Evolutionary conservation across 1,139 yeast genomes (phyloP).

Genomic region (Blastobotrys niveus): DNA sequence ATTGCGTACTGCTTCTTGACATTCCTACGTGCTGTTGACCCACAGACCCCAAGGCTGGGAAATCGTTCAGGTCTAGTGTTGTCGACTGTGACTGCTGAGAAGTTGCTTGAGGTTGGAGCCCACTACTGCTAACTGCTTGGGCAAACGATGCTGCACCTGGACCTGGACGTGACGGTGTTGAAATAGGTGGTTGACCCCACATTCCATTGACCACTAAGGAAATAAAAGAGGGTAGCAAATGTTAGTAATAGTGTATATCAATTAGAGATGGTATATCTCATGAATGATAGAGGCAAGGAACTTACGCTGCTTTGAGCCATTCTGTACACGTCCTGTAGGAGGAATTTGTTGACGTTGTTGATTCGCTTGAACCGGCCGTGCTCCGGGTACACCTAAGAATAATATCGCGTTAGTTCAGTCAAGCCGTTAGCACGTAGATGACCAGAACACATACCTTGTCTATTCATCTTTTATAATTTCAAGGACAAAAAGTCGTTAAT

Average conservation of each 20-base stretch:
- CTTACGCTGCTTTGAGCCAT: slow-evolving; percentile 4
- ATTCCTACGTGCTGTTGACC: neutral
- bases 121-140: slow-evolving; percentile 19
- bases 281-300: too few relatives aligned
- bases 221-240: neutral
- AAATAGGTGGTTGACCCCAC: slow-evolving; percentile 14
- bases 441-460: slow-evolving; percentile 2
- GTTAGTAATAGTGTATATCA: too few relatives aligned
- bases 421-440: neutral
- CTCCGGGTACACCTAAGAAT: slow-evolving; percentile 3
- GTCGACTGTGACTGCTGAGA: slow-evolving; percentile 15
- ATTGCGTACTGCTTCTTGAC: slow-evolving; percentile 6
- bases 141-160: slow-evolving; percentile 18
- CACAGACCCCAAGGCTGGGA: slow-evolving; percentile 27
- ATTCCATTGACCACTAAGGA: slow-evolving; percentile 14
- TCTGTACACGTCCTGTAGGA: neutral
- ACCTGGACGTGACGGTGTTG: slow-evolving; percentile 13
- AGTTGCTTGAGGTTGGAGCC: neutral
- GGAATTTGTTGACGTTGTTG: neutral
- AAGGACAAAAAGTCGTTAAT: neutral
- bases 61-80: slow-evolving; percentile 27
- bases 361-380: slow-evolving; percentile 6
- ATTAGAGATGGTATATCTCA: too few relatives aligned
- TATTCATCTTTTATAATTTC: slow-evolving; percentile 4
- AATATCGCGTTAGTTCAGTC: neutral